Conservation (phyloP, 805 yeast genomes). For the Monosporozyma unispora region DNA sequence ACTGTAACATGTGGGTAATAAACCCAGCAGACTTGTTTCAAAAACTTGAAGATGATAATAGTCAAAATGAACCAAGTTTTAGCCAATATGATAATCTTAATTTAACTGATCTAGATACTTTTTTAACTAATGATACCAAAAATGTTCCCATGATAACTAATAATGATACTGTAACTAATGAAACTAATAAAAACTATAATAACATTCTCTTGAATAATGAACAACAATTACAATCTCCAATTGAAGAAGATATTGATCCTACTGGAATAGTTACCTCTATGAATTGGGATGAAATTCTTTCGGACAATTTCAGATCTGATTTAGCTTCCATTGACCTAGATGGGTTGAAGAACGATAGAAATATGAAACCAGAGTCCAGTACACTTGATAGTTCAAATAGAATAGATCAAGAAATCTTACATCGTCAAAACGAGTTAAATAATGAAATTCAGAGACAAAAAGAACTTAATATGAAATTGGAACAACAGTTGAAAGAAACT, state of each 20-base stretch:
- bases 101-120: not conserved
- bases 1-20: constrained; percentile 1
- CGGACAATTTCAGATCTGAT: not conserved
- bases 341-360: not conserved
- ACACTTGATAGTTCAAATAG: not conserved
- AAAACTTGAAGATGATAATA: not conserved
- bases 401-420: constrained; percentile 12
- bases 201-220: not conserved
- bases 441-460: constrained; percentile 25
- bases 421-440: constrained; percentile 24
- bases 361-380: not conserved
- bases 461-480: constrained; percentile 22
- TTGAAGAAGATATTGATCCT: not conserved
- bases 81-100: not conserved
- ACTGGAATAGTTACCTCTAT: not conserved
- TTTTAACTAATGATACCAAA: not conserved
- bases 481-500: constrained; percentile 22
- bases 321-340: not conserved
- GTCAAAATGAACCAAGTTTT: not conserved
- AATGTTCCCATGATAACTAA: not conserved
- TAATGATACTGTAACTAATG: constrained; percentile 1
- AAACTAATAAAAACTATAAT: not conserved
- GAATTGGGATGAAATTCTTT: not conserved
- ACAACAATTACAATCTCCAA: not conserved
- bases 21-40: constrained; percentile 1